Evolutionary conservation across 192 early-diverging fungal genomes (phyloP).

Genomic region (Coemansia sp.): DNA sequence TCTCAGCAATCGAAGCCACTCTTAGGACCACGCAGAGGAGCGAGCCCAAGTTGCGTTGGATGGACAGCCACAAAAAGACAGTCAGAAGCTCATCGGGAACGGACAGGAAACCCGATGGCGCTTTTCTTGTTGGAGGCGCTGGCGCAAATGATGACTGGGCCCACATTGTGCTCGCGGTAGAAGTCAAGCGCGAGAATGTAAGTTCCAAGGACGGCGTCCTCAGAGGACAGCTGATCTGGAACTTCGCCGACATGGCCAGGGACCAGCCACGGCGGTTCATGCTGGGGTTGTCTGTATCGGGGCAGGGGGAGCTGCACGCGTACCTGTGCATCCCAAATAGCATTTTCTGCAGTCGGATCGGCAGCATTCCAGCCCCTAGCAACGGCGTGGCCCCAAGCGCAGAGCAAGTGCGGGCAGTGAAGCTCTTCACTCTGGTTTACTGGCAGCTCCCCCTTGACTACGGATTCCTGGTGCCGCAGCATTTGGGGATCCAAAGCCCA

Average conservation of each 20-base stretch:
- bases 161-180: background rate
- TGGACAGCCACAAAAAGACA: background rate
- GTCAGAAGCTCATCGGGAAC: background rate
- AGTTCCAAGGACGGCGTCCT: background rate
- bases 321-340: background rate
- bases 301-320: background rate
- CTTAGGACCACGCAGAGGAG: background rate
- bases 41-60: background rate
- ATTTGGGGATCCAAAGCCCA: background rate
- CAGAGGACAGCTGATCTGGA: background rate
- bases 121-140: background rate
- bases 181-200: background rate
- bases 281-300: background rate
- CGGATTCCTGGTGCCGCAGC: background rate
- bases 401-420: background rate
- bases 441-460: background rate
- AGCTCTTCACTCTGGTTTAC: background rate
- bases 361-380: background rate
- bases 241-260: constrained; percentile 5
- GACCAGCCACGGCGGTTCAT: constrained; percentile 7
- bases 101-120: constrained; percentile 1
- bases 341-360: background rate
- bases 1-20: background rate
- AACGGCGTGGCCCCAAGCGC: no score
- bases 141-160: background rate